A percentile compares a stretch with the other conserved stretches of the same genome.
Evolutionary conservation across 768 basidiomycete genomes (phyloP).

Genomic region (Filobasidium wieringae): DNA sequence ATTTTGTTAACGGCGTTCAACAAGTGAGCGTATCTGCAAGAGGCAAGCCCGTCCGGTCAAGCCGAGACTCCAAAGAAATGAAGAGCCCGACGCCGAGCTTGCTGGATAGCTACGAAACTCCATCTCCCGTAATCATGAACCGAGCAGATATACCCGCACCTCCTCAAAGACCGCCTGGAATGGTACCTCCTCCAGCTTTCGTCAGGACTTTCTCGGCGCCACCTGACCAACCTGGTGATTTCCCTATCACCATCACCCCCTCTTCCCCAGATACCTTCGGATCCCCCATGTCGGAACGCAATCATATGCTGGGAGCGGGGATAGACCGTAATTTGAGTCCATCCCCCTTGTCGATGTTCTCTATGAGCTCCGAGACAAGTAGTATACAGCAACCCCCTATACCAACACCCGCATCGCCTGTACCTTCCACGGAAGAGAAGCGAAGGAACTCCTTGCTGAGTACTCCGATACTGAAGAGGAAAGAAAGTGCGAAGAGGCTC

Average conservation of each 20-base stretch:
- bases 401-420: neutral
- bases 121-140: neutral
- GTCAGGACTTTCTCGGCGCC: neutral
- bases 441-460: neutral
- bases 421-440: neutral
- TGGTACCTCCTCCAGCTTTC: constrained; percentile 5
- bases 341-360: neutral
- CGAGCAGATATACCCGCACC: neutral
- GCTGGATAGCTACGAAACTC: neutral
- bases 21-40: too few relatives aligned
- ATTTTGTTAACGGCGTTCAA: constrained; percentile 10
- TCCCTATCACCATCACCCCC: neutral
- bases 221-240: neutral
- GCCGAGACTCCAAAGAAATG: neutral
- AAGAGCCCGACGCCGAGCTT: neutral
- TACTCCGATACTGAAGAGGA: neutral
- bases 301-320: neutral
- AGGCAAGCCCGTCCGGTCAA: too few relatives aligned
- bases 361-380: neutral
- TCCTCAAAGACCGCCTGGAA: neutral
- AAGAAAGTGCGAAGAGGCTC: neutral
- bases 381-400: neutral
- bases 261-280: neutral
- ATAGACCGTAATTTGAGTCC: neutral
- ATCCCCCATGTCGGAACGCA: neutral